A percentile compares a stretch with the other conserved stretches of the same genome.
Conservation (phyloP, 2,329 filamentous ascomycete species). For the Sordariomycetes sp. region DNA sequence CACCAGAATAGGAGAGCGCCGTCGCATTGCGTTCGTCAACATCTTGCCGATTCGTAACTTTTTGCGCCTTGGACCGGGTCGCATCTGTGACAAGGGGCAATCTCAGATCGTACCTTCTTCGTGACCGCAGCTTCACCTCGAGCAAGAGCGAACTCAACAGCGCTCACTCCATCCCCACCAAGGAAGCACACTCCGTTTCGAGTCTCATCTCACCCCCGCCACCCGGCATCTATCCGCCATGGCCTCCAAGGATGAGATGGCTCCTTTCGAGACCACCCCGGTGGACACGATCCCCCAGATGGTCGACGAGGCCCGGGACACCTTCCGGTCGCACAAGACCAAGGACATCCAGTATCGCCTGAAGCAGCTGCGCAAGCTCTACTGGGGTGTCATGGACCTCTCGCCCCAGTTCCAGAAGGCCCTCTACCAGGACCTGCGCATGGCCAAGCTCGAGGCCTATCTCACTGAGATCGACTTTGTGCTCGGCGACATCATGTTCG, state of each 20-base stretch:
- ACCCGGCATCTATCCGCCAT: slow-evolving; percentile 16
- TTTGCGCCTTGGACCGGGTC: neutral
- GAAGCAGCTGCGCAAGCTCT: slow-evolving; percentile 81
- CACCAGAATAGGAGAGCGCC: too few species aligned
- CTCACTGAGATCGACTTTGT: slow-evolving; percentile 66
- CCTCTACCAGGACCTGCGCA: slow-evolving; percentile 64
- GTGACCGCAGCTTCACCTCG: neutral
- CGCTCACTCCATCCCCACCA: neutral
- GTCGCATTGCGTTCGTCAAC: neutral
- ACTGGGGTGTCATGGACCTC: slow-evolving; percentile 82
- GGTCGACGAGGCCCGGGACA: slow-evolving; percentile 46
- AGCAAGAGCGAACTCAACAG: neutral
- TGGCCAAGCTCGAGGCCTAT: slow-evolving; percentile 61
- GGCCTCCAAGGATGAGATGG: slow-evolving; percentile 25
- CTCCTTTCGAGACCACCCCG: slow-evolving; percentile 8
- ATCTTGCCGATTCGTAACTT: neutral
- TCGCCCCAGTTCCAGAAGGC: slow-evolving; percentile 61
- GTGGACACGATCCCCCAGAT: slow-evolving; percentile 37
- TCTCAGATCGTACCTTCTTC: neutral
- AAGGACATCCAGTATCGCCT: slow-evolving; percentile 72
- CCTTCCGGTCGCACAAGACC: slow-evolving; percentile 71
- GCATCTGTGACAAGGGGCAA: neutral
- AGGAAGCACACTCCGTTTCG: neutral
- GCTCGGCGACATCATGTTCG: slow-evolving; percentile 69
- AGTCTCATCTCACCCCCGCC: neutral